Percentiles rank a stretch among this genome's conserved stretches.
phyloP scores from a whole-genome alignment of 2,329 filamentous ascomycete species.

The Microdochium nivale region DNA sequence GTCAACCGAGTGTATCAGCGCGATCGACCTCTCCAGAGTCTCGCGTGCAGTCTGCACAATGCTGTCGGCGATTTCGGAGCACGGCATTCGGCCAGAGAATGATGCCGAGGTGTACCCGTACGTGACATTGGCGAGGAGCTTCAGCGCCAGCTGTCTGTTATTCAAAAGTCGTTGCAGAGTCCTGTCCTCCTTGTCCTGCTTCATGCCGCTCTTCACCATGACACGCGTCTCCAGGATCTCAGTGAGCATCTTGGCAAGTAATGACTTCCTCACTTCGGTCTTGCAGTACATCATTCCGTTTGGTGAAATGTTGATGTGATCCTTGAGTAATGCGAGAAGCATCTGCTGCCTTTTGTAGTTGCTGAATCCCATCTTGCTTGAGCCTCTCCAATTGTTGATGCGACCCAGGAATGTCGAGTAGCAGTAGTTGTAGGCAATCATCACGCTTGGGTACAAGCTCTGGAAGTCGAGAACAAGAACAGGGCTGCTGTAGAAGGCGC shows the following conservation, averaged over 20 bases:
- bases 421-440: constrained; percentile 99
- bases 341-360: constrained; percentile 73
- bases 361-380: constrained; percentile 89
- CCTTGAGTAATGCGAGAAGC: constrained; percentile 68
- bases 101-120: constrained; percentile 97
- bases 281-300: constrained; percentile 97
- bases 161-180: constrained; percentile 79
- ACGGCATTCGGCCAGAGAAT: constrained; percentile 96
- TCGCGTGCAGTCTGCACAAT: constrained; percentile 95
- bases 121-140: constrained; percentile 96
- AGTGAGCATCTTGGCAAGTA: constrained; percentile 91
- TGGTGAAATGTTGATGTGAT: constrained; percentile 84
- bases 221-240: constrained; percentile 93
- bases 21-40: constrained; percentile 88
- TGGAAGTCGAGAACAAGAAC: constrained; percentile 92
- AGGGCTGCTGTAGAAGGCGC: constrained; percentile 85
- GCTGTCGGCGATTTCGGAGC: constrained; percentile 93
- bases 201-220: constrained; percentile 98
- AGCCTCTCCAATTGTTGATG: constrained; percentile 78
- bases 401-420: constrained; percentile 94
- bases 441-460: constrained; percentile 90
- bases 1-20: constrained; percentile 78
- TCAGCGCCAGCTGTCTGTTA: constrained; percentile 87
- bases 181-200: constrained; percentile 81
- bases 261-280: constrained; percentile 74